Evolutionary conservation across 1,284 basidiomycete species (phyloP), one percentile per base, ranked within the genome.

Genomic region (Ustilago nuda): DNA sequence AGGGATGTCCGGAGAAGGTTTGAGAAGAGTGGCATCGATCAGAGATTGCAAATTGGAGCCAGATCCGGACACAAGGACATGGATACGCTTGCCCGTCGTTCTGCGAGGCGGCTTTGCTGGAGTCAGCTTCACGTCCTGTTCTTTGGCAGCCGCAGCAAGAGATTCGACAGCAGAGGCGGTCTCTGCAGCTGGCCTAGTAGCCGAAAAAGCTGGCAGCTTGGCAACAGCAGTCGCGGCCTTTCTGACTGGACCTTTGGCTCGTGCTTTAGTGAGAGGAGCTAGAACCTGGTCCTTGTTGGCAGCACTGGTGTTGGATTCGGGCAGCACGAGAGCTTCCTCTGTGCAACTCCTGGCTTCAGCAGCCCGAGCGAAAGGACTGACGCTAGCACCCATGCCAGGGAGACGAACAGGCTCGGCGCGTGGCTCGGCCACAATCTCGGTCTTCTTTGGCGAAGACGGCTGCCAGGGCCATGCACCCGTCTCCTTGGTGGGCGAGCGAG

Each of bases 21-120:
- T 93, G 86, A 56, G 89, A 87, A 15, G 92, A 90, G 90, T 86
- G 6, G 95, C 94, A 86, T 98, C 93, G 82, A 99, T 94, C 67
- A 99, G 89, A 0, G 96, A 95, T 87, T 98, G 95, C 30, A 99
- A 90, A 87, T 99, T 99, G 35, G 93, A 92, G 48, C 96, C 84
- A 9, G 82, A 84, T 39, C 84, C 84, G 6, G 83, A 84, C 27
- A 85, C 80, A 23, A 85, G 77, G 17, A 85, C 84, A 15, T 83
- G 81, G 32, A 85, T 79, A n/a, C 74, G 72, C 59, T 81, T 82
- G 54, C 82, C 82, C 19, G 64, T 50, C n/a, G 74, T 79, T 15
- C 69, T 53, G 32, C 79, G 73, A 39, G 56, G 66, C 23, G 74
- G 73, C 27, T 74, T 72, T 12, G 61, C 37, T 4, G 63, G 46